These are phyloP conservation scores for Vanderwaltozyma verrucispora DNA, from an alignment of 805 yeast species.

Conservation along the genomic window DNA sequence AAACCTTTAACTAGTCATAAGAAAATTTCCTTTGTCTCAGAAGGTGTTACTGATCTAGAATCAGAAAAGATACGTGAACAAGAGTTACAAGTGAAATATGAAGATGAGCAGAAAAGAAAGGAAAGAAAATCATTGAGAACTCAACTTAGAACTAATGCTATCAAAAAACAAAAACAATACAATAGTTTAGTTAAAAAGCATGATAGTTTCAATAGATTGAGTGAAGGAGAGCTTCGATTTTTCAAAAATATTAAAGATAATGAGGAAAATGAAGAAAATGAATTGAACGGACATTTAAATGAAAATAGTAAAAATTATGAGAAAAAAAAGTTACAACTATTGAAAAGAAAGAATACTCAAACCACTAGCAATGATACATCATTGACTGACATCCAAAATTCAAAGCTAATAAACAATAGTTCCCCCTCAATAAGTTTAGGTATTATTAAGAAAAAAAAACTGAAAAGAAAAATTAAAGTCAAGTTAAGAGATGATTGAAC, in stretches of 20 bases:
- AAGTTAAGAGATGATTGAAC: background rate
- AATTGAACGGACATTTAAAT: conserved; percentile 3
- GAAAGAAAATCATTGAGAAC: conserved; percentile 23
- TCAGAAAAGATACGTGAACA: conserved; percentile 16
- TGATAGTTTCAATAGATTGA: conserved; percentile 24
- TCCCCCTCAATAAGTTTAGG: background rate
- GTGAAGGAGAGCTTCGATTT: conserved; percentile 15
- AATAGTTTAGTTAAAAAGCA: conserved; percentile 15
- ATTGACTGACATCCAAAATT: too few species aligned
- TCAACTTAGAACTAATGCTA: conserved; percentile 22
- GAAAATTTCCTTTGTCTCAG: conserved; percentile 17
- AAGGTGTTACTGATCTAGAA: conserved; percentile 21
- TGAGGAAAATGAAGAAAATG: conserved; percentile 5
- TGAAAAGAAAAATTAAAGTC: background rate
- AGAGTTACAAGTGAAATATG: conserved; percentile 13
- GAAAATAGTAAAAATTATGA: conserved; percentile 1
- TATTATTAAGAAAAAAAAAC: conserved; percentile 1
- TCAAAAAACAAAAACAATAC: conserved; percentile 18
- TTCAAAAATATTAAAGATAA: conserved; percentile 5
- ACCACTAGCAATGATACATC: too few species aligned
- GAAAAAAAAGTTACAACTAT: background rate
- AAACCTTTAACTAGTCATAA: background rate
- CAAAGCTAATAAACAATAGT: background rate
- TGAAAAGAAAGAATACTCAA: too few species aligned
- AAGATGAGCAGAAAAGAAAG: conserved; percentile 13